phyloP scores from a whole-genome alignment of 2,329 filamentous ascomycete genomes.

The Fusarium ambrosium region DNA sequence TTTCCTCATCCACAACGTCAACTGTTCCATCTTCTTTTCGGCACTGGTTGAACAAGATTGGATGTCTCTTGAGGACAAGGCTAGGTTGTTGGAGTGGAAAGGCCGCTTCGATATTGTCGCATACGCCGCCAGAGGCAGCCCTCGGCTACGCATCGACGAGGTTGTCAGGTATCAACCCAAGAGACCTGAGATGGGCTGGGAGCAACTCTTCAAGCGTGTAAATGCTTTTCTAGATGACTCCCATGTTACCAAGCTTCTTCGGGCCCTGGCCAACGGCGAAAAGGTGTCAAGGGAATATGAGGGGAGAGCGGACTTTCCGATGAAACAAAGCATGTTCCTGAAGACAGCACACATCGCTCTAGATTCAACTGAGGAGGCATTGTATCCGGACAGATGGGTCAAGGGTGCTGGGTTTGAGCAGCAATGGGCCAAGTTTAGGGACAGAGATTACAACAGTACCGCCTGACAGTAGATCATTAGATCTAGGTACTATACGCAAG shows the following conservation, averaged over 20 bases:
- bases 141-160: neutral
- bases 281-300: neutral
- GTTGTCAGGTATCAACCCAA: neutral
- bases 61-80: neutral
- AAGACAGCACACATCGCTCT: neutral
- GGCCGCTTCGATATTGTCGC: neutral
- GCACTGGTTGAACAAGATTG: neutral
- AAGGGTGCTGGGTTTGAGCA: neutral
- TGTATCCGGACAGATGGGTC: neutral
- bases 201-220: neutral
- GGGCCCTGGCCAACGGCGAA: neutral
- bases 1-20: neutral
- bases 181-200: neutral
- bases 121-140: neutral
- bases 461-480: neutral
- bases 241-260: neutral
- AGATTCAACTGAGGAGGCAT: neutral
- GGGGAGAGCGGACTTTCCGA: neutral
- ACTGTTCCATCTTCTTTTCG: neutral
- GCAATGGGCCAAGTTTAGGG: neutral
- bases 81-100: neutral
- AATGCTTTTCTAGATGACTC: neutral
- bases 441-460: neutral
- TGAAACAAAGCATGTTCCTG: neutral
- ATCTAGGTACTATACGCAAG: neutral